Evolutionary conservation across 1,284 basidiomycete species (phyloP).

Genomic region (Coniferiporia weirii): DNA sequence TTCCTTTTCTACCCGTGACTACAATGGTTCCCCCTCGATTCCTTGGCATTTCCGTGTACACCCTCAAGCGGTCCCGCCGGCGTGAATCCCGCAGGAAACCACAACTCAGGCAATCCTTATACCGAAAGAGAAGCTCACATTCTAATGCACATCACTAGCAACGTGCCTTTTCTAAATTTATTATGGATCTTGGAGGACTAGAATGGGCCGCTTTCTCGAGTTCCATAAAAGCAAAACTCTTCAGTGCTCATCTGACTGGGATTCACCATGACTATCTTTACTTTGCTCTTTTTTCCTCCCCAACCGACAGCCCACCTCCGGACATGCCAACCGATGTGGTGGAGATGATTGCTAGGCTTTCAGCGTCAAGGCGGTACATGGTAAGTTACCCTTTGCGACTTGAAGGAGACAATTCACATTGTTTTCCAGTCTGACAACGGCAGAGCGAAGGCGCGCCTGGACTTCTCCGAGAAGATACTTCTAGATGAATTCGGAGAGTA

Average conservation of each 20-base stretch:
- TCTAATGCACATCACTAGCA: background rate
- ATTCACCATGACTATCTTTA: background rate
- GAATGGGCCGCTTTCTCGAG: background rate
- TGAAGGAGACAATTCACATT: too few species aligned
- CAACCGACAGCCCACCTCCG: too few species aligned
- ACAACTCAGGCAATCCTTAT: background rate
- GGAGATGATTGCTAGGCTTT: too few species aligned
- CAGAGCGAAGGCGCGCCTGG: too few species aligned
- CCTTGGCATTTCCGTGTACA: background rate
- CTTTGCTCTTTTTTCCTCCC: too few species aligned
- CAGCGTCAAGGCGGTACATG: too few species aligned
- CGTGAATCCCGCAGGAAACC: background rate
- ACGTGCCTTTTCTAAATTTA: conserved; percentile 8
- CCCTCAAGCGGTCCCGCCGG: background rate
- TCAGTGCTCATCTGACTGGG: background rate
- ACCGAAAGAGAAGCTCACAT: background rate
- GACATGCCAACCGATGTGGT: too few species aligned
- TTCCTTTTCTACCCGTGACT: background rate
- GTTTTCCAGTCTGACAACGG: too few species aligned
- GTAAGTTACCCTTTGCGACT: too few species aligned
- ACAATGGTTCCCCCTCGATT: background rate
- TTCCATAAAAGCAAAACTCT: background rate
- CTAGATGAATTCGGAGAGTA: too few species aligned
- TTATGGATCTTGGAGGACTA: background rate
- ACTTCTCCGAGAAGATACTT: too few species aligned